Conservation (phyloP, 805 yeast species). For the fission yeast (Schizosaccharomyces pombe) region DNA sequence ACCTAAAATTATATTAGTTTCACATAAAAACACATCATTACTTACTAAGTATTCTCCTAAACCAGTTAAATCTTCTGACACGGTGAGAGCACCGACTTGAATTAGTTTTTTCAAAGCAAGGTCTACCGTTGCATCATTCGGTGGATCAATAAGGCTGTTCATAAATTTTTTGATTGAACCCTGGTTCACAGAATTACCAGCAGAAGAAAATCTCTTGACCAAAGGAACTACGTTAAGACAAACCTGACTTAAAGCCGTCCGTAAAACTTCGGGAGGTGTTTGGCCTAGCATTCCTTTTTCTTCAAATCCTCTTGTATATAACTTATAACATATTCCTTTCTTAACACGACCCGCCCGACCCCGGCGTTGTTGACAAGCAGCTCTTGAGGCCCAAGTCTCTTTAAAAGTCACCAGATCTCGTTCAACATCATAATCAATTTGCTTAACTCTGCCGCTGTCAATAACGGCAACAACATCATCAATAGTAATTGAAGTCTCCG, state of each 20-base stretch:
- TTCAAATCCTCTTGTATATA: constrained; percentile 44
- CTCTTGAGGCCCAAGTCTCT: constrained; percentile 73
- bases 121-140: constrained; percentile 28
- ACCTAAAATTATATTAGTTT: constrained; percentile 17
- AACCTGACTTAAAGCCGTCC: constrained; percentile 63
- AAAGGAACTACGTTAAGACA: constrained; percentile 69
- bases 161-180: constrained; percentile 53
- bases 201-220: constrained; percentile 40
- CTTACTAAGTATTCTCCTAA: constrained; percentile 59
- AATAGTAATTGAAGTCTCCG: constrained; percentile 91
- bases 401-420: constrained; percentile 45
- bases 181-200: constrained; percentile 53
- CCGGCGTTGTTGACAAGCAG: constrained; percentile 73
- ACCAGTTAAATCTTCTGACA: constrained; percentile 32
- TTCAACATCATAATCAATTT: constrained; percentile 42
- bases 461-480: constrained; percentile 85
- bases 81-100: constrained; percentile 50
- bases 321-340: constrained; percentile 56
- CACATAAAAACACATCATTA: constrained; percentile 14
- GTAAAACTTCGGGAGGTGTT: constrained; percentile 72
- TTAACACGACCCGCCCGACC: constrained; percentile 97
- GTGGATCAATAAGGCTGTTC: constrained; percentile 61
- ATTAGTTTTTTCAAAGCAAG: constrained; percentile 30
- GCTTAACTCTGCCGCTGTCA: constrained; percentile 70
- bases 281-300: constrained; percentile 34